phyloP scores from a whole-genome alignment of 2,329 filamentous ascomycete genomes.

The Paracorniculantispora psalliotae region DNA sequence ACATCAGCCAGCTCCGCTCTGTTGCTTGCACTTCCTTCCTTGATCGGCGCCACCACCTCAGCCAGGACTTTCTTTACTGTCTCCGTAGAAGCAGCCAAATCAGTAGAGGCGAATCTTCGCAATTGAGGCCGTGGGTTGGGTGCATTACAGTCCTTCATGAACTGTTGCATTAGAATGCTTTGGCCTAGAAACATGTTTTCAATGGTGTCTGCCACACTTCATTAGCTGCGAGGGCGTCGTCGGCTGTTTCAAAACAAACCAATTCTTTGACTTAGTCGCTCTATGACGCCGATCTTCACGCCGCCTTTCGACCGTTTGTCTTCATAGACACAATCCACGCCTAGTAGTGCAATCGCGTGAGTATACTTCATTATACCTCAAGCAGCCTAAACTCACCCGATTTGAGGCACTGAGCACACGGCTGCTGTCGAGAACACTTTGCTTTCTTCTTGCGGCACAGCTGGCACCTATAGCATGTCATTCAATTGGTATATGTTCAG shows the following conservation, averaged over 20 bases:
- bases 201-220: slow-evolving; percentile 20
- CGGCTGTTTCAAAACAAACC: slow-evolving; percentile 17
- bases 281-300: slow-evolving; percentile 30
- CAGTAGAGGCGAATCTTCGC: not conserved
- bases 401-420: slow-evolving; percentile 36
- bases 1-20: not conserved
- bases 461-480: slow-evolving; percentile 26
- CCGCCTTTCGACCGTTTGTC: slow-evolving; percentile 29
- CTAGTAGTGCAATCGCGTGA: slow-evolving; percentile 4
- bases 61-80: not conserved
- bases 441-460: slow-evolving; percentile 41
- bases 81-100: not conserved
- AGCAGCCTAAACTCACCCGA: slow-evolving; percentile 24
- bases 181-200: slow-evolving; percentile 37
- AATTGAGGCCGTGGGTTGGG: not conserved
- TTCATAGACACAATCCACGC: slow-evolving; percentile 30
- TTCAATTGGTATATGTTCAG: not conserved
- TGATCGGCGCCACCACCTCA: too few relatives aligned
- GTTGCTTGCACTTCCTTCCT: too few relatives aligned
- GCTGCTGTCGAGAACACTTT: slow-evolving; percentile 37
- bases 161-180: slow-evolving; percentile 31
- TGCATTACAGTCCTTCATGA: slow-evolving; percentile 19
- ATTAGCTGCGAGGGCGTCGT: slow-evolving; percentile 6
- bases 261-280: slow-evolving; percentile 29
- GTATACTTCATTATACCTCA: too few relatives aligned